Evolutionary conservation across 2,329 filamentous ascomycete genomes (phyloP).

Genomic region (Phaeophleospora eucalypticola): DNA sequence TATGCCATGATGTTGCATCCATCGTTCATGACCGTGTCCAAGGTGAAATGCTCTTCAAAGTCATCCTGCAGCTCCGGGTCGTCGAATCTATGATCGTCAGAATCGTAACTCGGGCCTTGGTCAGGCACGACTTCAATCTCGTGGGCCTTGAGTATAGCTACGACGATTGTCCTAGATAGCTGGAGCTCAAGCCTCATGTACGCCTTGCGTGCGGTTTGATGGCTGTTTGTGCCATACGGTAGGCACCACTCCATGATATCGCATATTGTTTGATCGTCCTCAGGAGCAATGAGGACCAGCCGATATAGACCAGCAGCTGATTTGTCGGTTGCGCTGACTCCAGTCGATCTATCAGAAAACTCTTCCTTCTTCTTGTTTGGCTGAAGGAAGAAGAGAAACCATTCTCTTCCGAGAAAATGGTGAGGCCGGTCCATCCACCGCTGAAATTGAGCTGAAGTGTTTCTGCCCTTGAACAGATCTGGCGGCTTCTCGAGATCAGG

Average conservation of each 20-base stretch:
- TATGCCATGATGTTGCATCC: conserved; percentile 63
- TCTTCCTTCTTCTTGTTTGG: conserved; percentile 27
- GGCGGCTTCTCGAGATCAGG: conserved; percentile 28
- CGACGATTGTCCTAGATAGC: conserved; percentile 39
- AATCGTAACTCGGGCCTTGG: conserved; percentile 29
- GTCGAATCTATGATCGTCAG: conserved; percentile 35
- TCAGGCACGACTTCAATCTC: conserved; percentile 31
- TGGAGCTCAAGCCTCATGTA: conserved; percentile 42
- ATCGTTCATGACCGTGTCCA: conserved; percentile 42
- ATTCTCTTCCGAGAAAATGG: conserved; percentile 39
- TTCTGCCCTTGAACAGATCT: conserved; percentile 12
- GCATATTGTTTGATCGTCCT: too few relatives aligned
- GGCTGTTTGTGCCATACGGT: too few relatives aligned
- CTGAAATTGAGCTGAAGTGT: conserved; percentile 24
- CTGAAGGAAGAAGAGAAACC: conserved; percentile 39
- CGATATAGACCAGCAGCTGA: too few relatives aligned
- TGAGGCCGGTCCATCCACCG: conserved; percentile 37
- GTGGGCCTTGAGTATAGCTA: conserved; percentile 34
- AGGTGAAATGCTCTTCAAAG: conserved; percentile 7
- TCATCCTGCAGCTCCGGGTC: conserved; percentile 24
- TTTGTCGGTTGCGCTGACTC: conserved; percentile 1
- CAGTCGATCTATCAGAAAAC: not conserved
- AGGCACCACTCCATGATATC: too few relatives aligned
- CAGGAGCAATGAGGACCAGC: conserved; percentile 27
- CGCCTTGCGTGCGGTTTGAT: conserved; percentile 39